Percentiles rank a stretch among this genome's conserved stretches.
Evolutionary conservation across 345 rosid species (phyloP).

Genomic region (Zanthoxylum bungeanum): DNA sequence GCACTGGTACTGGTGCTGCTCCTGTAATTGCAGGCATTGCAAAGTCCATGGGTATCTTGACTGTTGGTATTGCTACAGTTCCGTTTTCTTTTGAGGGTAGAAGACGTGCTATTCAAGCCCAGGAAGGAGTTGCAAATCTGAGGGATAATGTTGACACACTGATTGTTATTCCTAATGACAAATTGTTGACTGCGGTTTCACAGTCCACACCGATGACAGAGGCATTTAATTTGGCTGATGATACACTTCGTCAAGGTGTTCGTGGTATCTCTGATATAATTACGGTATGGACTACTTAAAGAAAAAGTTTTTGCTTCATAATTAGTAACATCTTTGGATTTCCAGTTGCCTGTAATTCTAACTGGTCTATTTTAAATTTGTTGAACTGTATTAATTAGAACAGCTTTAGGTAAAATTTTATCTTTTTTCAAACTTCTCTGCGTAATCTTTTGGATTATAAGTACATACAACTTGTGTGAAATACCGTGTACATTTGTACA

Average conservation of each 20-base stretch:
- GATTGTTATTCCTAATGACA: slow-evolving; percentile 90
- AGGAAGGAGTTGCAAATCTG: slow-evolving; percentile 86
- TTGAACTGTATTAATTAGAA: not conserved
- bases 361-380: not conserved
- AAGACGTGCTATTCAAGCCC: slow-evolving; percentile 85
- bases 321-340: not conserved
- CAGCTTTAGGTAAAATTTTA: not conserved
- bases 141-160: slow-evolving; percentile 88
- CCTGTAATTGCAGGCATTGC: slow-evolving; percentile 88
- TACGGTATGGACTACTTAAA: not conserved
- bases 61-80: slow-evolving; percentile 87
- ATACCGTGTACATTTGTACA: not conserved
- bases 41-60: slow-evolving; percentile 87
- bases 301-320: not conserved
- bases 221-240: slow-evolving; percentile 95
- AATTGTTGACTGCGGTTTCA: slow-evolving; percentile 81
- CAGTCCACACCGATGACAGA: slow-evolving; percentile 82
- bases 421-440: not conserved
- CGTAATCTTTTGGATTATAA: not conserved
- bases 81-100: slow-evolving; percentile 97
- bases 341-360: not conserved
- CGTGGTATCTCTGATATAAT: slow-evolving; percentile 39
- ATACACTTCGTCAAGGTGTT: slow-evolving; percentile 89
- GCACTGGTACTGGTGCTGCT: slow-evolving; percentile 92
- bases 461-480: not conserved